Evolutionary conservation across 768 basidiomycete species (phyloP), one percentile per base, ranked within the genome.

Genomic region (Cystobasidium onofrii): DNA sequence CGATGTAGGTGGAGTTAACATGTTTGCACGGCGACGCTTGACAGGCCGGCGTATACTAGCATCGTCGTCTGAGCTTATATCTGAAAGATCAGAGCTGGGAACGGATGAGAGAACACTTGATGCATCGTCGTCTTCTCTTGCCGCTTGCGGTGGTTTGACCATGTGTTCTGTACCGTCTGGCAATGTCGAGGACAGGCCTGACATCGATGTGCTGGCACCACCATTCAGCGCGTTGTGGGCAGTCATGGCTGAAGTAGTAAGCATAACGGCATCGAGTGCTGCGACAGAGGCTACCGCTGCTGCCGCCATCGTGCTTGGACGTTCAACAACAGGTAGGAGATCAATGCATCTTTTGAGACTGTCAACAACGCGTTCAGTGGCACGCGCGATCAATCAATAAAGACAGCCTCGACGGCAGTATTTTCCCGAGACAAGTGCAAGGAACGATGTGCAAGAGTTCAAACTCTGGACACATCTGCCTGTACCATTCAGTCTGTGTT

Each of bases 41-140:
- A 10, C 6, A 10, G 50, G 44, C 65, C 25, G 43, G 44, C 29
- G 10, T 33, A 20, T 7, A 39, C 39, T 15, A n/a, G 18, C 44
- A 7, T 67, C 65, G 13, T 60, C 57, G 6, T 60, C 57, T 15
- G 29, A 29, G 25, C 27, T 29, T 27, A 60, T 12, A 29, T 34
- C 33, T 29, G 57, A 60, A 13, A 60, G 33, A 27, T 60, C 57
- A 27, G 57, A 60, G 27, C 57, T 60, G 10, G 57, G 57, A 2
- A 60, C 23, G 20, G 65, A 54, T 50, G 65, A 67, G 13, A 67
- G 65, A 15, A 27, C 65, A 43, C 65, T 67, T 2, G 65, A 67
- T n/a, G 44, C 44, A 29, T 60, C 57, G 33, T 60, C 57, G 20
- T 29, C 27, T 6, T 54, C 29, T 13, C 6, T 27, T 29, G 57